phyloP scores from a whole-genome alignment of 371 early-diverging fungal genomes.

The Actinomucor elegans region DNA sequence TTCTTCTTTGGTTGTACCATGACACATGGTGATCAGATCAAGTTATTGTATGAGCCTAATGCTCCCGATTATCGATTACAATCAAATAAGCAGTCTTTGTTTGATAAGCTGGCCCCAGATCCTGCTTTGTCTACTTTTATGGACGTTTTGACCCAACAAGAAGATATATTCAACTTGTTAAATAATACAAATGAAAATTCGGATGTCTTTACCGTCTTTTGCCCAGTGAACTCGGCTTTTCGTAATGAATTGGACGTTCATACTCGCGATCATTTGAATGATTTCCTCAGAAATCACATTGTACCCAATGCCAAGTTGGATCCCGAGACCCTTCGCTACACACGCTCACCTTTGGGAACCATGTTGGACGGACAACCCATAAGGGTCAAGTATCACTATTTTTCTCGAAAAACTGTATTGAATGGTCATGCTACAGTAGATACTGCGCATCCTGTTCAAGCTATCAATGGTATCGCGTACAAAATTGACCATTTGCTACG shows the following conservation, averaged over 20 bases:
- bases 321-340: conserved; percentile 11
- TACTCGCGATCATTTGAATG: conserved; percentile 21
- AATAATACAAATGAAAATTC: conserved; percentile 25
- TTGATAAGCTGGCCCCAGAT: conserved; percentile 49
- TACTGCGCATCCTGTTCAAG: conserved; percentile 28
- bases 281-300: conserved; percentile 38
- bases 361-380: conserved; percentile 22
- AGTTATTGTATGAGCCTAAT: conserved; percentile 37
- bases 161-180: conserved; percentile 30
- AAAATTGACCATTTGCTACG: conserved; percentile 40
- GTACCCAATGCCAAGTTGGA: conserved; percentile 30
- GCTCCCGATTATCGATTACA: conserved; percentile 33
- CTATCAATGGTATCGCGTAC: conserved; percentile 48
- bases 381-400: conserved; percentile 30
- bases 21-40: background rate
- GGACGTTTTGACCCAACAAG: conserved; percentile 40
- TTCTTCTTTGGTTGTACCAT: background rate
- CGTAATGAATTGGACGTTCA: conserved; percentile 14
- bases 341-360: conserved; percentile 22
- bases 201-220: conserved; percentile 36
- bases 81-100: conserved; percentile 29
- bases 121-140: conserved; percentile 44
- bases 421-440: conserved; percentile 35
- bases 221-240: conserved; percentile 46
- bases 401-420: conserved; percentile 20